Conservation (phyloP, 2,329 filamentous ascomycete genomes). For the Harringtonia aguacate region DNA sequence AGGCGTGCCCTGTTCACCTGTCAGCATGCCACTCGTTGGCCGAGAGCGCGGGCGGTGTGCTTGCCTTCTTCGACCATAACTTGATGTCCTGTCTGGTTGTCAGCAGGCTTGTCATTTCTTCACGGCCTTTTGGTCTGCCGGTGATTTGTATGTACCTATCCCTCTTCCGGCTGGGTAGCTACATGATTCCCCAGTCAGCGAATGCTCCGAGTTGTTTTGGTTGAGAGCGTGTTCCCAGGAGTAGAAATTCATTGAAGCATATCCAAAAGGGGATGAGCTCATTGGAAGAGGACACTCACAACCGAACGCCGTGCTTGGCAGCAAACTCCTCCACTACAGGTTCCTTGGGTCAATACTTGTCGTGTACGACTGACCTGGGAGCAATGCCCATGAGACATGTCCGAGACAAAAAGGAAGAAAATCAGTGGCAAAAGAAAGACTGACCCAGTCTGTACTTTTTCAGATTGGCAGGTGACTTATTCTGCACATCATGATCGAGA, state of each 20-base stretch:
- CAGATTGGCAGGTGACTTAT: constrained; percentile 65
- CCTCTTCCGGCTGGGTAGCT: constrained; percentile 36
- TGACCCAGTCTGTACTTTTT: constrained; percentile 54
- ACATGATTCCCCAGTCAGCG: not conserved
- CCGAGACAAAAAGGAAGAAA: no score
- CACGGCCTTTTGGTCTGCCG: no score
- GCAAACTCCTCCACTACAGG: constrained; percentile 81
- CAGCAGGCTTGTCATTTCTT: no score
- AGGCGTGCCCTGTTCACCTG: constrained; percentile 35
- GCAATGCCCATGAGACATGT: no score
- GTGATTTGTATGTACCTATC: constrained; percentile 21
- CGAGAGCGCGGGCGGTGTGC: not conserved
- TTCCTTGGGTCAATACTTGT: constrained; percentile 3
- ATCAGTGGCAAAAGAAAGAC: no score
- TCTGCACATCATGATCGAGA: constrained; percentile 82
- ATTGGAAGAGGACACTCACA: constrained; percentile 21
- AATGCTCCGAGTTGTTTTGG: not conserved
- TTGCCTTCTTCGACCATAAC: constrained; percentile 78
- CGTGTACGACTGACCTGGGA: no score
- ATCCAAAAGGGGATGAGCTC: no score
- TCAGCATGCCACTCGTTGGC: not conserved
- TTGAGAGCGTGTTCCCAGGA: no score
- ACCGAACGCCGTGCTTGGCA: constrained; percentile 61
- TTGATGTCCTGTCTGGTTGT: constrained; percentile 50
- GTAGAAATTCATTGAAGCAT: not conserved